Base-by-base conservation (phyloP, 108 stramenopile species). In the Cyclotella cryptica region DNA sequence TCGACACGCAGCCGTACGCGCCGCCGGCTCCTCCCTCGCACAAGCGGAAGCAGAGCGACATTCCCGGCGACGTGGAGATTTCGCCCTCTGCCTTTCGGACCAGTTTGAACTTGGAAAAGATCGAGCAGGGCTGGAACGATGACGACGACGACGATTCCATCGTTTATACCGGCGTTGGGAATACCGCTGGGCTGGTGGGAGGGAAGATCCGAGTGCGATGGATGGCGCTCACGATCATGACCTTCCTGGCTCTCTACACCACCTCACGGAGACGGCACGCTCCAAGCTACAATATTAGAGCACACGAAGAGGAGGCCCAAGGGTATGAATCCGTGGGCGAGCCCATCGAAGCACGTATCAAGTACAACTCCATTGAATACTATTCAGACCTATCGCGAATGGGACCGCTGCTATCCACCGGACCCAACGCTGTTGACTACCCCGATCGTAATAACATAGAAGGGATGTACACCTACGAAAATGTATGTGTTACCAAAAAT, bases 401-500 rank as follows among this genome's bases (percentile, higher is more conserved):
- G 44, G 61, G 47, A 47, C 54, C 46, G 9, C 29, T 76, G 22
- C 17, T 29, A 3, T 76, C 75, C 9, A 35, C 44, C 0, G 75
- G 75, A 19, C 75, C 75, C 11, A 40, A 14, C 5, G 55, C 27
- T 11, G 75, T 76, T 5, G 19, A 64, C 30, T 22, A 41, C 19
- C 5, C 13, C 0, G 30, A 41, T 59, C 44, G 57, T 11, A 45
- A 66, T n/a, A 19, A 21, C 8, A 3, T 24, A 22, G 55, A 21
- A 55, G 55, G 55, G 55, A 55, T 76, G 66, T 54, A 76, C 52
- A 43, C 39, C 0, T 76, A 66, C 67, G 66, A 66, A 40, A 67
- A 76, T 67, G 75, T 76, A 6, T 76, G 75, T 76, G 54, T 76
- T 4, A 76, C 75, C 41, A 76, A 76, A 17, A 76, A 76, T 61